These are phyloP conservation scores for Didymella segeticola DNA, from an alignment of 2,329 filamentous ascomycete genomes.

Conservation along the genomic window DNA sequence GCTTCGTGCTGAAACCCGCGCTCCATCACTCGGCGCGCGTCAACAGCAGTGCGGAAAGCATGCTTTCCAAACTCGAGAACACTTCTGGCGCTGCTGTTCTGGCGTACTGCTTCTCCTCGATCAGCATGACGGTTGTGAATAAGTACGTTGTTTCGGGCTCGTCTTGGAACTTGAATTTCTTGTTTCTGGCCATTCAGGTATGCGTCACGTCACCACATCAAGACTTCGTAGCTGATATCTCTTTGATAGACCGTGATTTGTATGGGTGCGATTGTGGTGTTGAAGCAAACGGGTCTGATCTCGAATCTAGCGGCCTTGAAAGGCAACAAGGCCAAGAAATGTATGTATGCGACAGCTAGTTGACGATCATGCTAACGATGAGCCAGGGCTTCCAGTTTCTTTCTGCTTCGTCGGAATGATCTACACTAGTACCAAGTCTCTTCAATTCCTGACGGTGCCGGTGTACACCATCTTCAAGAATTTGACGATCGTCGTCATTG, in stretches of 20 bases:
- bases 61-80: too few species aligned
- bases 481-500: constrained; percentile 97
- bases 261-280: too few species aligned
- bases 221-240: too few species aligned
- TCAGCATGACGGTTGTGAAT: constrained; percentile 99
- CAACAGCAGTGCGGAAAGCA: too few species aligned
- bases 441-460: constrained; percentile 95
- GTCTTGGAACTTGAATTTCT: constrained; percentile 98
- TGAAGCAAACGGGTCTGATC: too few species aligned
- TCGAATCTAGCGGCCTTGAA: too few species aligned
- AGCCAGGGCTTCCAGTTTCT: constrained; percentile 92
- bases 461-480: constrained; percentile 99
- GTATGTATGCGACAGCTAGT: constrained; percentile 59
- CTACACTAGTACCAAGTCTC: constrained; percentile 93
- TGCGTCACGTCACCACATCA: too few species aligned
- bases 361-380: constrained; percentile 19
- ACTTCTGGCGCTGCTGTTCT: constrained; percentile 80
- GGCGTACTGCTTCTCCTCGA: constrained; percentile 93
- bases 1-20: too few species aligned
- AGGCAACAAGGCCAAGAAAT: constrained; percentile 93
- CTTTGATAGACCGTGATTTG: too few species aligned
- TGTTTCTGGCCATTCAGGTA: constrained; percentile 80
- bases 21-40: too few species aligned
- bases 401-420: constrained; percentile 98
- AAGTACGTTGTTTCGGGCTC: constrained; percentile 95